Percentiles rank a stretch among this genome's conserved stretches.
These are phyloP conservation scores for Aegilops speltoides DNA, from an alignment of 176 grass and related monocot genomes.

Conservation along the genomic window DNA sequence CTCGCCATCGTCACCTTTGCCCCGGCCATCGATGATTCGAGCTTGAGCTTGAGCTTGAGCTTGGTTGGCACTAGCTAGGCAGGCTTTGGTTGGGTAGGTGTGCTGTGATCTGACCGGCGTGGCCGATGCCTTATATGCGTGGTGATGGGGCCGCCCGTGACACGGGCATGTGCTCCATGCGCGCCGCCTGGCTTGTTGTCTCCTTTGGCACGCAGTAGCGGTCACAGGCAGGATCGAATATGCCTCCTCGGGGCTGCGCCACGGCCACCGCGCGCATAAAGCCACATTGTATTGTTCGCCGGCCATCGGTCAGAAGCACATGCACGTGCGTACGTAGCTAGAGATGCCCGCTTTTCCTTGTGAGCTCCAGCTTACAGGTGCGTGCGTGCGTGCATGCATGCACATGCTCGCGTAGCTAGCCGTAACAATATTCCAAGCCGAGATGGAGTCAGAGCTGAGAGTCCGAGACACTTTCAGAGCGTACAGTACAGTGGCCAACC, in stretches of 20 bases:
- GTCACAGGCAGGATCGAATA: constrained; percentile 22
- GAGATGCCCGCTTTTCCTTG: not conserved
- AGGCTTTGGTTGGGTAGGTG: too few species aligned
- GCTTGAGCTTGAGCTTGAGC: not conserved
- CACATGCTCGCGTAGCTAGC: not conserved
- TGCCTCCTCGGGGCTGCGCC: not conserved
- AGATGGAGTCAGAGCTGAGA: too few species aligned
- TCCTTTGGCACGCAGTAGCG: not conserved
- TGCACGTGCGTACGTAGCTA: not conserved
- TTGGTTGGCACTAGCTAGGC: not conserved
- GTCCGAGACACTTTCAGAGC: too few species aligned
- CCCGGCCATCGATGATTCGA: not conserved
- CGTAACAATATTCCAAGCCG: not conserved
- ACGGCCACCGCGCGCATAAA: not conserved
- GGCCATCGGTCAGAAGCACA: not conserved
- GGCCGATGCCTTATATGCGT: constrained; percentile 3
- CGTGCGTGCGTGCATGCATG: not conserved
- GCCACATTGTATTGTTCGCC: not conserved
- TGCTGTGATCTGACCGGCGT: not conserved
- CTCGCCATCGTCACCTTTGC: not conserved
- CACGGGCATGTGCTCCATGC: not conserved
- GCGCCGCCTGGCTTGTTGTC: constrained; percentile 17
- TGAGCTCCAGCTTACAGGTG: too few species aligned
- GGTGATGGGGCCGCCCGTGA: constrained; percentile 6
- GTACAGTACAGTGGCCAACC: too few species aligned